Conservation (phyloP, 306 rosid genomes). For the Lathyrus tuberosus region DNA sequence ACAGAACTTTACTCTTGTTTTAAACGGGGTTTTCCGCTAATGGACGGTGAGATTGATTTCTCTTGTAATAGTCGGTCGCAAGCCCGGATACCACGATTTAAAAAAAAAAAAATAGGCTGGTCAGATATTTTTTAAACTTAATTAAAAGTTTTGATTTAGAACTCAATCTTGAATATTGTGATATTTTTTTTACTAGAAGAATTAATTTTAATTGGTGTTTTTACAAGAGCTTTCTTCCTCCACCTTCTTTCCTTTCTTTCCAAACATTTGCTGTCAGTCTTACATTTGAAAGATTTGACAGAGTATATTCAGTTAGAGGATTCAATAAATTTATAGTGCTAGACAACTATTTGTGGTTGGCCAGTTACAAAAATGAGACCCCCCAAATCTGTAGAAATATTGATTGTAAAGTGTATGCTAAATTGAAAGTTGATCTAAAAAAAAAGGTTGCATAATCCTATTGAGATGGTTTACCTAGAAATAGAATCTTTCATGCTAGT, state of each 20-base stretch:
- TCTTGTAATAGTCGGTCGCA: no score
- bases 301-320: conserved; percentile 41
- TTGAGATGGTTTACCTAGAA: conserved; percentile 34
- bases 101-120: no score
- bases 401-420: conserved; percentile 37
- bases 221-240: conserved; percentile 18
- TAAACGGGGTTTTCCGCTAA: no score
- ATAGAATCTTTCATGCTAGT: conserved; percentile 39
- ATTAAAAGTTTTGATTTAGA: no score
- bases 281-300: conserved; percentile 37
- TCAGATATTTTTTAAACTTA: no score
- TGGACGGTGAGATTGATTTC: no score
- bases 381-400: conserved; percentile 30
- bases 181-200: no score
- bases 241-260: conserved; percentile 8
- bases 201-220: background rate
- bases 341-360: conserved; percentile 50
- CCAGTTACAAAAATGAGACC: conserved; percentile 13
- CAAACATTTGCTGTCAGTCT: conserved; percentile 44
- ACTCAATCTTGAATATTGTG: no score
- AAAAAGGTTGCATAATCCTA: conserved; percentile 34
- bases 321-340: conserved; percentile 32
- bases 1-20: no score
- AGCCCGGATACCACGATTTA: no score
- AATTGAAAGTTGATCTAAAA: conserved; percentile 36